A percentile compares a stretch with the other conserved stretches of the same genome.
Conservation (phyloP, 75 land plant species). For the Picea glauca region DNA sequence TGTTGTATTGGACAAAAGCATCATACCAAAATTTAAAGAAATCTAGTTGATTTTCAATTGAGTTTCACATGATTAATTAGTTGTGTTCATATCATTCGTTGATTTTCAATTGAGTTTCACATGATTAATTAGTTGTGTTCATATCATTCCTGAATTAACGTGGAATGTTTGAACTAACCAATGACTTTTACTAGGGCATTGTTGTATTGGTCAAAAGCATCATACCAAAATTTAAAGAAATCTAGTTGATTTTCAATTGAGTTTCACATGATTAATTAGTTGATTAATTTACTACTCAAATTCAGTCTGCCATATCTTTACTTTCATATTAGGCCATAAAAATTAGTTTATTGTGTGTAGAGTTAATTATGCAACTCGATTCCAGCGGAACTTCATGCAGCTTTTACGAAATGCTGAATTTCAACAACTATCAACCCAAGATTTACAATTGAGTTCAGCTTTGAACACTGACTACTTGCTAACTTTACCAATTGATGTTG, state of each 20-base stretch:
- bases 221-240: not conserved
- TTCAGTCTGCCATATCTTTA: too few relatives aligned
- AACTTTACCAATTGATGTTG: constrained; percentile 90
- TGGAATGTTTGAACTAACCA: not conserved
- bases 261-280: not conserved
- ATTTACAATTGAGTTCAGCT: constrained; percentile 74
- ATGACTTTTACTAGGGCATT: not conserved
- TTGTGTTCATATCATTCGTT: too few relatives aligned
- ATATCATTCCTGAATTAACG: not conserved
- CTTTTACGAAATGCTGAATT: constrained; percentile 79
- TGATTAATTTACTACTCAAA: not conserved
- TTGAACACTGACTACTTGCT: constrained; percentile 90
- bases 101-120: too few relatives aligned
- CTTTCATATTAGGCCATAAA: not conserved
- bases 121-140: too few relatives aligned
- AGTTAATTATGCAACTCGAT: constrained; percentile 50
- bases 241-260: not conserved
- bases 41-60: not conserved
- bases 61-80: not conserved
- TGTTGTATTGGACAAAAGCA: not conserved
- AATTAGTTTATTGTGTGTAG: constrained; percentile 19
- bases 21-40: not conserved
- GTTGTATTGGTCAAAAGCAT: not conserved
- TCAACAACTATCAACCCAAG: constrained; percentile 80
- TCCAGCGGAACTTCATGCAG: constrained; percentile 81